A percentile compares a stretch with the other conserved stretches of the same genome.
Evolutionary conservation across 2,329 filamentous ascomycete genomes (phyloP).

Genomic region (Davidsoniella virescens): DNA sequence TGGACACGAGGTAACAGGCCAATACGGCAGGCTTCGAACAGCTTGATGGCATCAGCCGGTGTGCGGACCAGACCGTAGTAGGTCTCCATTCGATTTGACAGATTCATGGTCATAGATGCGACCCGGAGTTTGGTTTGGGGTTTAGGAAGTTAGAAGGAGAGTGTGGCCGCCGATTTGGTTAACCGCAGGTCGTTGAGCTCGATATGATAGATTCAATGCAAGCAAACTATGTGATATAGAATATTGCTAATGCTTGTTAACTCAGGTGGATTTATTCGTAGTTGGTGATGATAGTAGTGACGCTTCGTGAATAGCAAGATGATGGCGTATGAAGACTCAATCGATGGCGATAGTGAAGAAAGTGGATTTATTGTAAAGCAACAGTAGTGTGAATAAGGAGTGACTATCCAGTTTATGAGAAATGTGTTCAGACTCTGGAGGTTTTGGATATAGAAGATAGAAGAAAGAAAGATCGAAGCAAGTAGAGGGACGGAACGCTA

Average conservation of each 20-base stretch:
- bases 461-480: too few species aligned
- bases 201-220: too few species aligned
- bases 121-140: not conserved
- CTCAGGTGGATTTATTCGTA: too few species aligned
- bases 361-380: not conserved
- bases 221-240: too few species aligned
- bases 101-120: not conserved
- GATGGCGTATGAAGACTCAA: not conserved
- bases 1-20: conserved; percentile 85
- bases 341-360: not conserved
- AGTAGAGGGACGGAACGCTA: too few species aligned
- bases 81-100: conserved; percentile 63
- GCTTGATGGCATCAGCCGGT: conserved; percentile 89
- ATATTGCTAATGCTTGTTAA: too few species aligned
- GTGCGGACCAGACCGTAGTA: conserved; percentile 91
- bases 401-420: not conserved
- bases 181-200: not conserved
- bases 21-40: conserved; percentile 92
- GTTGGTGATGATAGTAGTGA: not conserved
- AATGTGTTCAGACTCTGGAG: not conserved
- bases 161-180: not conserved
- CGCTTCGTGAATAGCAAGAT: not conserved
- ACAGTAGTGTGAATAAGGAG: too few species aligned
- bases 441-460: too few species aligned
- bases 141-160: not conserved